phyloP scores from a whole-genome alignment of 148 eudicot genomes.

The Dianthus caryophyllus region DNA sequence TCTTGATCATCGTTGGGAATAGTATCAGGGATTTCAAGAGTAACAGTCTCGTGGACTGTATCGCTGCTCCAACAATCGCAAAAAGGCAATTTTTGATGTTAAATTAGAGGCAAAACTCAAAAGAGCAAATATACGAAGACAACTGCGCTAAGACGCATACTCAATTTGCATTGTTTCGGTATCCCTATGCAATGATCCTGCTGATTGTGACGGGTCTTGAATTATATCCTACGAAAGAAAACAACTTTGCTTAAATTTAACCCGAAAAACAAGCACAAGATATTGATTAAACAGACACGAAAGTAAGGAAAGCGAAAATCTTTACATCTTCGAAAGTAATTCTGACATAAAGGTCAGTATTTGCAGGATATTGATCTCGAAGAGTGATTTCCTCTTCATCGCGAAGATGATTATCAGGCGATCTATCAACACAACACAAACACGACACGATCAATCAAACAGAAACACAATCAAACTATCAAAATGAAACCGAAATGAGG shows the following conservation, averaged over 20 bases:
- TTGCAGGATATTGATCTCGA: constrained; percentile 48
- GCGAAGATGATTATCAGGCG: constrained; percentile 48
- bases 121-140: background rate
- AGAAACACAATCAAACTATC: no score
- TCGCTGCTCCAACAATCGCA: constrained; percentile 33
- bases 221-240: constrained; percentile 26
- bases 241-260: background rate
- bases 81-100: background rate
- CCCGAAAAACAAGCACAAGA: background rate
- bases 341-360: constrained; percentile 52
- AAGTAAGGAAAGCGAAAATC: background rate
- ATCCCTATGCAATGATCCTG: constrained; percentile 14
- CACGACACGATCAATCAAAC: background rate
- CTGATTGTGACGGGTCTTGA: constrained; percentile 15
- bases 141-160: constrained; percentile 31
- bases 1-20: constrained; percentile 21
- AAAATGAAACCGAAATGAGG: background rate
- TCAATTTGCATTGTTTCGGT: constrained; percentile 37
- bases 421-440: constrained; percentile 34
- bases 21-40: constrained; percentile 19
- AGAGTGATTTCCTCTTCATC: constrained; percentile 67
- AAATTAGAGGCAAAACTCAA: background rate
- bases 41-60: constrained; percentile 20
- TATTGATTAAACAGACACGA: background rate
- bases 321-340: constrained; percentile 68